Conservation (phyloP, 73 alveolate genomes). For the Paramecium caudatum region DNA sequence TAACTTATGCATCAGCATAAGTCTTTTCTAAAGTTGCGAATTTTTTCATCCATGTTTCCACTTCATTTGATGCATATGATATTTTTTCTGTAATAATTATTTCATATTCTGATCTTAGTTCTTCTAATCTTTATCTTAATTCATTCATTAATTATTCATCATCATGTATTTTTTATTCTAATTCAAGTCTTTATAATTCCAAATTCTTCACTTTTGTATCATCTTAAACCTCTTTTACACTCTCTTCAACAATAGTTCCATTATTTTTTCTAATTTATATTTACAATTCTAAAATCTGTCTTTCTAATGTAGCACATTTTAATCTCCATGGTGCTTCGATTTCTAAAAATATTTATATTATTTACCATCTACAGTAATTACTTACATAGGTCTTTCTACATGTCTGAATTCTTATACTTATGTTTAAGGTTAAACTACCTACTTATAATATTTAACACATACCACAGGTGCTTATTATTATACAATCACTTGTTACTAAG, state of each 20-base stretch:
- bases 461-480: no score
- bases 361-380: constrained; percentile 41
- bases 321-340: constrained; percentile 70
- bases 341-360: neutral
- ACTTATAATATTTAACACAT: no score
- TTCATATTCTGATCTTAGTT: neutral
- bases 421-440: neutral
- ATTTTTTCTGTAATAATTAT: constrained; percentile 6
- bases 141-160: neutral
- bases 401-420: constrained; percentile 47
- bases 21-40: neutral
- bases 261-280: constrained; percentile 33
- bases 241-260: constrained; percentile 26
- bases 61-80: constrained; percentile 55
- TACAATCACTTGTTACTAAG: no score
- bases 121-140: constrained; percentile 1
- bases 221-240: constrained; percentile 43
- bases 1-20: neutral
- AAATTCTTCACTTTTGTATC: constrained; percentile 42
- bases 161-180: constrained; percentile 15
- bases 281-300: constrained; percentile 51
- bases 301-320: constrained; percentile 60
- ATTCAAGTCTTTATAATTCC: neutral
- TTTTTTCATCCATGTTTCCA: constrained; percentile 62
- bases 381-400: constrained; percentile 60